These are phyloP conservation scores for Podospora didyma DNA, from an alignment of 495 filamentous ascomycete genomes.

Conservation along the genomic window DNA sequence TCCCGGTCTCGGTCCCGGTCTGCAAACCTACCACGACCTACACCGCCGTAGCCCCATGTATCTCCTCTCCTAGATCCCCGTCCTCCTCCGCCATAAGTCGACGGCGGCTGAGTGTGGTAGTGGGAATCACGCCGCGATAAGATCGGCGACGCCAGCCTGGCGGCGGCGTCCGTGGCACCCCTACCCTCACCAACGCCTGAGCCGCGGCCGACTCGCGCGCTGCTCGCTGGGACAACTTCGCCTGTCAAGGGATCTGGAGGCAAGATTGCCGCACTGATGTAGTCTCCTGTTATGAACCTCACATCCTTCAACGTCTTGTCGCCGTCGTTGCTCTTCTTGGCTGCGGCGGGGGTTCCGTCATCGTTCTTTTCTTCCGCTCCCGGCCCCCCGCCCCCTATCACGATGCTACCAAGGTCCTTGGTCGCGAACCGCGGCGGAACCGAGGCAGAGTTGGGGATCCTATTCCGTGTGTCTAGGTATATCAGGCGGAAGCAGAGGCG, in stretches of 20 bases:
- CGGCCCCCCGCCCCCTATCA: constrained; percentile 61
- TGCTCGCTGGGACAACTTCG: constrained; percentile 56
- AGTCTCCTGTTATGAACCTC: constrained; percentile 85
- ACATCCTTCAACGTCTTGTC: constrained; percentile 69
- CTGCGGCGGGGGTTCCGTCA: constrained; percentile 24
- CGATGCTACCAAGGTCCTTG: constrained; percentile 78
- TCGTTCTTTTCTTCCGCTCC: constrained; percentile 33
- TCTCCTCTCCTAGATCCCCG: constrained; percentile 7
- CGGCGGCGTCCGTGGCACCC: not conserved
- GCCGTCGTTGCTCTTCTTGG: constrained; percentile 44
- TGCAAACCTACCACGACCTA: not conserved
- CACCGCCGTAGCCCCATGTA: not conserved
- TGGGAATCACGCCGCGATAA: not conserved
- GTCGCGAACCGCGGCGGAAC: constrained; percentile 58
- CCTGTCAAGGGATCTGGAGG: constrained; percentile 67
- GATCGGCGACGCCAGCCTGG: no score
- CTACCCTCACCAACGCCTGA: constrained; percentile 23
- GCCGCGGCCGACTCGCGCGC: constrained; percentile 35
- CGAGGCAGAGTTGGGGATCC: constrained; percentile 30
- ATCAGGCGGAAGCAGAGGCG: constrained; percentile 82
- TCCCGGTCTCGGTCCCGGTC: constrained; percentile 1
- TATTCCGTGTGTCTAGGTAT: constrained; percentile 79
- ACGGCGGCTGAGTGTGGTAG: not conserved
- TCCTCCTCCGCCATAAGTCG: not conserved
- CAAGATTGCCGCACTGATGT: constrained; percentile 73